These are phyloP conservation scores for Pyrus pyrifolia DNA, from an alignment of 306 rosid genomes.

Conservation along the genomic window DNA sequence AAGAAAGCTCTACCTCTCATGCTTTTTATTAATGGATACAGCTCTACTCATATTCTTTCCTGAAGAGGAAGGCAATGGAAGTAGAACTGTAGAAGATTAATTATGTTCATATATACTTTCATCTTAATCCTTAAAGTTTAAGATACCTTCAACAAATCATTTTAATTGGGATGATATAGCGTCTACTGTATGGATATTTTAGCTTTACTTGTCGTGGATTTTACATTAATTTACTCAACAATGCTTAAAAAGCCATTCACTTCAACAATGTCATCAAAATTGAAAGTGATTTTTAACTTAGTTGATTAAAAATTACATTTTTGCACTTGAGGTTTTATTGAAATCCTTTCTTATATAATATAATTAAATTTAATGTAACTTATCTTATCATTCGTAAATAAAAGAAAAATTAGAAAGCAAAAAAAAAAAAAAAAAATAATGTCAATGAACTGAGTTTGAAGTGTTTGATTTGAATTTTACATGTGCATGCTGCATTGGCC, in stretches of 20 bases:
- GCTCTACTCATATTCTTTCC: constrained; percentile 21
- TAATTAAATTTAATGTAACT: too few species aligned
- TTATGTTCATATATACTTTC: neutral
- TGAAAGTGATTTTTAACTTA: neutral
- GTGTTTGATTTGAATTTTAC: neutral
- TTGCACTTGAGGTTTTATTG: neutral
- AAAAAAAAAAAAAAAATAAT: too few species aligned
- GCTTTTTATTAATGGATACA: neutral
- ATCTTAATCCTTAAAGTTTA: neutral
- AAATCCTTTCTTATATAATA: too few species aligned
- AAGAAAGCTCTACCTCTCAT: neutral
- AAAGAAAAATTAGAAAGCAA: too few species aligned
- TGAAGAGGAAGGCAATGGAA: constrained; percentile 17
- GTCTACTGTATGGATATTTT: neutral
- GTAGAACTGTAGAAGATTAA: neutral
- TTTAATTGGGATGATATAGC: neutral
- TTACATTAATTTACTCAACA: neutral
- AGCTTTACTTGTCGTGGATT: too few species aligned
- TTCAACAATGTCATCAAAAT: neutral
- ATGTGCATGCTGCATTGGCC: neutral
- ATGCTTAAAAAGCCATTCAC: neutral
- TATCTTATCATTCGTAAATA: too few species aligned
- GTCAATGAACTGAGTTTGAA: neutral
- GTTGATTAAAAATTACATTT: too few species aligned
- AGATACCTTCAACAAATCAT: neutral